These are phyloP conservation scores for Pisolithus thermaeus DNA, from an alignment of 1,284 basidiomycete species.

Conservation along the genomic window DNA sequence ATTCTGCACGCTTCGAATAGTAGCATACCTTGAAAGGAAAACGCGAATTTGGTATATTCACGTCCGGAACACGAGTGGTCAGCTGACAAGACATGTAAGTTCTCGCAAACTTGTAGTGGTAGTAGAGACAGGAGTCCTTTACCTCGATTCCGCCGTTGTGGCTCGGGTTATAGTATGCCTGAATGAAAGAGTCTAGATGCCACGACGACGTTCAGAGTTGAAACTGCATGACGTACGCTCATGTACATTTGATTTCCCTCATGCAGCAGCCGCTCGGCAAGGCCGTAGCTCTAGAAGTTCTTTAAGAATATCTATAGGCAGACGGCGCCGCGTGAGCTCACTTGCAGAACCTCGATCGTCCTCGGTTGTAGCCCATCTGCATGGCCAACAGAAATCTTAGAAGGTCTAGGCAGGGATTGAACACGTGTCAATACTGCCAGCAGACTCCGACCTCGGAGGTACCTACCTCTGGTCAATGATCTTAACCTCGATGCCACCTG, in stretches of 20 bases:
- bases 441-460: too few species aligned
- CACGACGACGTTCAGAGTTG: neutral
- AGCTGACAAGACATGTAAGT: conserved; percentile 11
- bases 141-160: conserved; percentile 28
- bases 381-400: conserved; percentile 31
- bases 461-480: too few species aligned
- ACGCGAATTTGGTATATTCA: conserved; percentile 29
- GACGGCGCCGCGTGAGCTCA: neutral
- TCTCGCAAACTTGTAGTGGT: neutral
- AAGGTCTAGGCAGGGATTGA: conserved; percentile 10
- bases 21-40: conserved; percentile 30
- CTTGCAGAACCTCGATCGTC: conserved; percentile 41
- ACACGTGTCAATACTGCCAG: too few species aligned
- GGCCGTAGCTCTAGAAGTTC: conserved; percentile 28
- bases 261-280: conserved; percentile 30
- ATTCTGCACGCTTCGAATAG: neutral
- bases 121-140: neutral
- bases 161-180: conserved; percentile 35
- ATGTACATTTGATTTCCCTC: conserved; percentile 29
- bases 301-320: neutral
- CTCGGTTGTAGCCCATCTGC: conserved; percentile 39
- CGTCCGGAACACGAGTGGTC: conserved; percentile 27
- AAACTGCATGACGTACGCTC: conserved; percentile 16
- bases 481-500: too few species aligned
- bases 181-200: neutral